Evolutionary conservation across 2,329 filamentous ascomycete species (phyloP), one percentile per base, ranked within the genome.

Genomic region (Aspergillus intermedius): DNA sequence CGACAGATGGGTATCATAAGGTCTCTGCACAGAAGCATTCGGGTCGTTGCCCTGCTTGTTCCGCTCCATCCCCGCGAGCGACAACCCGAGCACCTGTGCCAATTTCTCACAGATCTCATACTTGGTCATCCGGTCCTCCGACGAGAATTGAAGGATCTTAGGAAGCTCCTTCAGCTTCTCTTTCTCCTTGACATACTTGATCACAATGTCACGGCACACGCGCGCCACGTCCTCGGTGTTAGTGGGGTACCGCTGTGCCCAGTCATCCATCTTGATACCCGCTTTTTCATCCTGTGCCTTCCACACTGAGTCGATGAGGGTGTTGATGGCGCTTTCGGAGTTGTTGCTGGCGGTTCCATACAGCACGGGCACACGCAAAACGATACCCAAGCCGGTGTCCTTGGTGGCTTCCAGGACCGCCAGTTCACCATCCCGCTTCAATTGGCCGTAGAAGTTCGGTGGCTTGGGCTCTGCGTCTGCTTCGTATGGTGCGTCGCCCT

Each of bases 1-100:
- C 60, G 87, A 90, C 42, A 96, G 74, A 68, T 95, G 89, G 59
- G 87, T 91, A 69, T 95, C 89, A 63, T 88, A 95, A 10, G 91
- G 90, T 54, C 90, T 78, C 70, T 90, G 81, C 0, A 90, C 87
- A 19, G 77, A 76, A 41, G 84, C 81, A 52, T 81, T 83, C 5
- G 84, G 82, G 54, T 88, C 84, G 64, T 87, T 86, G 34, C 86
- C 86, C 59, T 87, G 77, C 21, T 82, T 79, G 60, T 88, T 85
- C 8, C 58, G 51, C 59, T 80, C 76, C 67, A 95, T 84, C 6
- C 79, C 78, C 42, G 82, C 79, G 17, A 85, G 74, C 9, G 86
- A 78, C 48, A 94, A 64, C 0, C 85, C 88, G 77, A 94, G 83
- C 50, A 95, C 88, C 50, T 89, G 82, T 3, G 82, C 86, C 62